These are phyloP conservation scores for Mycena latifolia DNA, from an alignment of 768 basidiomycete genomes.

Conservation along the genomic window DNA sequence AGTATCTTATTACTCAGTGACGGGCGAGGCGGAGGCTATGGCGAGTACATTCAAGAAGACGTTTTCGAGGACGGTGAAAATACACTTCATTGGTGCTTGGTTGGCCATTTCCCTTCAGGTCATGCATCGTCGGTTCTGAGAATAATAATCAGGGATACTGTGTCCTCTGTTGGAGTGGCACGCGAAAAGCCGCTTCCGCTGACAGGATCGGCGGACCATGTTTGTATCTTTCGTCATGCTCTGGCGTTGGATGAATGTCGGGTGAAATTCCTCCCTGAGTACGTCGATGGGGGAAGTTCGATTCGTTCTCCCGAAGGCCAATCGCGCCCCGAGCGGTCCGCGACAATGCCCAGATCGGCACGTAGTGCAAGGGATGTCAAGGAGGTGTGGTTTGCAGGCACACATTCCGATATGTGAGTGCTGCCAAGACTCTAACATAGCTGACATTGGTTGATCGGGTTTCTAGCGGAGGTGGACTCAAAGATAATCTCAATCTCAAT, in stretches of 20 bases:
- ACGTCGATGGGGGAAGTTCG: neutral
- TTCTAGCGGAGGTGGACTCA: no score
- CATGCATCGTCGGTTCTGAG: neutral
- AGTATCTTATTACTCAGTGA: no score
- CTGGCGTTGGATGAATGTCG: conserved; percentile 8
- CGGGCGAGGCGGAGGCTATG: no score
- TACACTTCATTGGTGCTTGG: no score
- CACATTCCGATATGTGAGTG: no score
- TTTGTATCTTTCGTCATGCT: conserved; percentile 23
- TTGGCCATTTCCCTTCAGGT: neutral
- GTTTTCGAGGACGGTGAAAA: no score
- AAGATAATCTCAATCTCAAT: conserved; percentile 25
- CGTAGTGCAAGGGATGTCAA: neutral
- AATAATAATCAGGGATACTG: conserved; percentile 5
- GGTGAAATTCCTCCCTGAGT: conserved; percentile 1
- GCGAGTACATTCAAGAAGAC: neutral
- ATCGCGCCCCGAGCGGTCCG: no score
- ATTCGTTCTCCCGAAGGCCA: no score
- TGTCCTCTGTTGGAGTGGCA: conserved; percentile 17
- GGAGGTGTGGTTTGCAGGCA: no score
- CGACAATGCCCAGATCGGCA: neutral
- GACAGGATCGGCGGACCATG: conserved; percentile 3
- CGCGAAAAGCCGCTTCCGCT: no score
- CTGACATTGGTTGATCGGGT: no score
- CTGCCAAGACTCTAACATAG: no score